Evolutionary conservation across 1,139 yeast genomes (phyloP).

Genomic region (Taiozyma sp.): DNA sequence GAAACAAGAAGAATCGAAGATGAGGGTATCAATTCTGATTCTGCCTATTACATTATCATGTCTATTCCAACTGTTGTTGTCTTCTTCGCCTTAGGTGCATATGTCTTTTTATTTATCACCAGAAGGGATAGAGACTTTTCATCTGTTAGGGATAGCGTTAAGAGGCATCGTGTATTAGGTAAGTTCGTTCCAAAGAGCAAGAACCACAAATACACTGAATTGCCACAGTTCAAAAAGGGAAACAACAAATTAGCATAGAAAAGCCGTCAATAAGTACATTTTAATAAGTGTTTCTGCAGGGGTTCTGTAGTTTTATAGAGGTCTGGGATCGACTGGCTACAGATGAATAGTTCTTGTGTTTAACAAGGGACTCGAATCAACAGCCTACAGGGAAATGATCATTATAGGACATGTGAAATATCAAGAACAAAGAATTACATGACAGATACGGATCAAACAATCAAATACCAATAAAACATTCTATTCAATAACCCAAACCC

Average conservation of each 20-base stretch:
- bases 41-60: conserved; percentile 63
- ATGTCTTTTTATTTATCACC: conserved; percentile 54
- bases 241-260: conserved; percentile 14
- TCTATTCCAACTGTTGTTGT: conserved; percentile 70
- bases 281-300: background rate
- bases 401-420: conserved; percentile 14
- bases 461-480: background rate
- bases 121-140: conserved; percentile 48
- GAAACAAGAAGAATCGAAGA: conserved; percentile 48
- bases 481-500: background rate
- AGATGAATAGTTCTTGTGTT: background rate
- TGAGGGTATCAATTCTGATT: conserved; percentile 56
- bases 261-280: background rate
- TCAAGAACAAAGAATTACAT: conserved; percentile 7
- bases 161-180: conserved; percentile 43
- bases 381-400: conserved; percentile 7
- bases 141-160: conserved; percentile 39
- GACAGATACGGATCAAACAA: conserved; percentile 23
- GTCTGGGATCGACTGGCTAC: background rate
- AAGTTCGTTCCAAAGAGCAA: conserved; percentile 31
- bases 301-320: background rate
- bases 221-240: conserved; percentile 30
- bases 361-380: background rate
- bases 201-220: conserved; percentile 36
- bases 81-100: conserved; percentile 58